These are phyloP conservation scores for Dichotomocladium elegans DNA, from an alignment of 371 early-diverging fungal genomes.

Conservation along the genomic window DNA sequence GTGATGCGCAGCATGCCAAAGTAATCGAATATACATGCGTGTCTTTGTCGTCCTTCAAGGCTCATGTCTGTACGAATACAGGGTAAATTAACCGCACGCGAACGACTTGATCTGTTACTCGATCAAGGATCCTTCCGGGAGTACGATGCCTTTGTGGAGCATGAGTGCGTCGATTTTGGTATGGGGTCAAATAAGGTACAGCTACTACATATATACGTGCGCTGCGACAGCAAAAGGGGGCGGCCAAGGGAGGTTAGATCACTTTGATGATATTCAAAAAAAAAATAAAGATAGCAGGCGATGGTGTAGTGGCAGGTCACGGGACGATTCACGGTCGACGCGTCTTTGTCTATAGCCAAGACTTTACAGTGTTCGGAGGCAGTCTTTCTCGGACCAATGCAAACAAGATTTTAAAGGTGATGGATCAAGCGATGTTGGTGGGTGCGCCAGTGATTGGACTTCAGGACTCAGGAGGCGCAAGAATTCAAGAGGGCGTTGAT, in stretches of 20 bases:
- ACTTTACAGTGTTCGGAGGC: slow-evolving; percentile 94
- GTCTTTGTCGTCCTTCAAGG: background rate
- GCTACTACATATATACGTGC: too few relatives aligned
- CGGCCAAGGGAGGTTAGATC: too few relatives aligned
- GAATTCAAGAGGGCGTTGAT: slow-evolving; percentile 98
- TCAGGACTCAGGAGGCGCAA: slow-evolving; percentile 96
- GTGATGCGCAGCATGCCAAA: slow-evolving; percentile 89
- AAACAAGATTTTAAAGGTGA: slow-evolving; percentile 90
- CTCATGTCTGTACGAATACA: slow-evolving; percentile 16
- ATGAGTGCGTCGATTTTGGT: slow-evolving; percentile 90
- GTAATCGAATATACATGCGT: slow-evolving; percentile 39
- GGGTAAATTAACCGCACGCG: slow-evolving; percentile 97
- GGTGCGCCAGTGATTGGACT: slow-evolving; percentile 95
- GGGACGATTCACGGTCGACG: slow-evolving; percentile 91
- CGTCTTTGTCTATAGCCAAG: slow-evolving; percentile 92
- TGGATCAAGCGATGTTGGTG: slow-evolving; percentile 93
- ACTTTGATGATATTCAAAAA: too few relatives aligned
- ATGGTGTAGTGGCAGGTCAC: slow-evolving; percentile 95
- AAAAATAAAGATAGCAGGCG: slow-evolving; percentile 71
- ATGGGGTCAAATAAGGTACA: slow-evolving; percentile 80
- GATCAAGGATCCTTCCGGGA: slow-evolving; percentile 89
- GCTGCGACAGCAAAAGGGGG: too few relatives aligned
- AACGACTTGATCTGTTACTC: slow-evolving; percentile 83
- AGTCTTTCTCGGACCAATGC: slow-evolving; percentile 88
- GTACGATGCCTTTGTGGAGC: slow-evolving; percentile 94